phyloP scores from a whole-genome alignment of 257 asterid species.

The Jasminum sambac region DNA sequence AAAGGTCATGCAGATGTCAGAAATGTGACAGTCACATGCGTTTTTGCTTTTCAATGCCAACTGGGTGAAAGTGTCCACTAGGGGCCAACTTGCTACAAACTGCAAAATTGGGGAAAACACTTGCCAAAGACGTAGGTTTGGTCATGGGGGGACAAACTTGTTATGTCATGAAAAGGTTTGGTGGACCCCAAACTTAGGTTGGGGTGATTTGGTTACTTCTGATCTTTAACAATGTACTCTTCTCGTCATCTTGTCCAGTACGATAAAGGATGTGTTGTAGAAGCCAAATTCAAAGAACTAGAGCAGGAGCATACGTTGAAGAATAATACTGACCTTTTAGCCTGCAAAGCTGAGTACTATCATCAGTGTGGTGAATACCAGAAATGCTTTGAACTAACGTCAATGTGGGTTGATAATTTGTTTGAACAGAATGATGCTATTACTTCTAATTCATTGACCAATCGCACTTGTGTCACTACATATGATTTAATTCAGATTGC shows the following conservation, averaged over 20 bases:
- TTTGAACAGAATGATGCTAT: conserved; percentile 8
- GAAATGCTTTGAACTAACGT: conserved; percentile 88
- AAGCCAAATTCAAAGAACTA: conserved; percentile 78
- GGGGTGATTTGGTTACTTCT: conserved; percentile 14
- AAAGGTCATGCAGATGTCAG: neutral
- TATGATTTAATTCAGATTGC: conserved; percentile 66
- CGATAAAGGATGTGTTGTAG: conserved; percentile 80
- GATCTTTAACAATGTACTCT: conserved; percentile 17
- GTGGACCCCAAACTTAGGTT: neutral
- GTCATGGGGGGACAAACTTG: neutral
- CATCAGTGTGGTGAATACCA: conserved; percentile 98
- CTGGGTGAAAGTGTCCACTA: neutral
- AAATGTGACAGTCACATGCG: neutral
- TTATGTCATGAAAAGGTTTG: neutral
- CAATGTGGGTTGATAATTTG: conserved; percentile 58
- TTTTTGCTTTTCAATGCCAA: neutral
- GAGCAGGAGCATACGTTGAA: conserved; percentile 79
- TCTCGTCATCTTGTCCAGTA: conserved; percentile 51
- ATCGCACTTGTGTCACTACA: conserved; percentile 25
- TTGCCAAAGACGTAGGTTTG: neutral
- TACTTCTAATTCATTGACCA: conserved; percentile 9
- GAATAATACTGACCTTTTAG: conserved; percentile 91
- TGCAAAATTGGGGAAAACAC: neutral
- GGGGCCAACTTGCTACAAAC: neutral
- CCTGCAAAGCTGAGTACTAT: conserved; percentile 98